Conservation (phyloP, 441 rosid genomes). For the Pelargonium fulgidum region DNA sequence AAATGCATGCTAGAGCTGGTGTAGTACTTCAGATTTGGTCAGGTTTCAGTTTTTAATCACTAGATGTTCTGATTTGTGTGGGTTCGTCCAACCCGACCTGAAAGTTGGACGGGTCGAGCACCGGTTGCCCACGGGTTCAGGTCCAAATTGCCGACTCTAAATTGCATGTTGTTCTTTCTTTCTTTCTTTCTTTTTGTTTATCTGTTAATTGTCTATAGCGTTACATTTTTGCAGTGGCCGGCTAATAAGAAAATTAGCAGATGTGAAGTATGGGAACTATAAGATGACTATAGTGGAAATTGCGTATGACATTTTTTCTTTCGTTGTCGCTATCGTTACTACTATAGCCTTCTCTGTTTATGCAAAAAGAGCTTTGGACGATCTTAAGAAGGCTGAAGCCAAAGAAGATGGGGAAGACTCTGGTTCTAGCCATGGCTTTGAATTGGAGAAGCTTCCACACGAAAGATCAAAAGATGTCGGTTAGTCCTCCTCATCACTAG, state of each 20-base stretch:
- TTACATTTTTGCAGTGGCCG: constrained; percentile 65
- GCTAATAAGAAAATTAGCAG: constrained; percentile 65
- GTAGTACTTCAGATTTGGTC: no score
- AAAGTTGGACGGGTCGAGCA: no score
- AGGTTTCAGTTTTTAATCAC: no score
- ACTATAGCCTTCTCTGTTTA: constrained; percentile 77
- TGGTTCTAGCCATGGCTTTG: constrained; percentile 26
- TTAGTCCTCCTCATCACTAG: neutral
- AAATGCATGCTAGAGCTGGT: no score
- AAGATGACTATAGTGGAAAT: constrained; percentile 70
- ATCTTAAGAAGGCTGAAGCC: constrained; percentile 51
- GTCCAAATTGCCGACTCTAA: neutral
- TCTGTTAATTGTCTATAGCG: neutral
- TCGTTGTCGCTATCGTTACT: constrained; percentile 58
- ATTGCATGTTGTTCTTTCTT: neutral
- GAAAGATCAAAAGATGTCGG: constrained; percentile 11
- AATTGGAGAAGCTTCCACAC: constrained; percentile 28
- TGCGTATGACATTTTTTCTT: constrained; percentile 68
- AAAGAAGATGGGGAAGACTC: constrained; percentile 21
- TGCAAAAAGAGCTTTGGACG: constrained; percentile 65
- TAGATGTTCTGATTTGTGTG: no score
- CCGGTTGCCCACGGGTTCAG: no score
- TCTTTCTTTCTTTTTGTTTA: neutral
- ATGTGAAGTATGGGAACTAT: constrained; percentile 69
- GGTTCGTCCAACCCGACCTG: no score